Conservation (phyloP, 2,329 filamentous ascomycete species). For the Samsoniella hepiali region DNA sequence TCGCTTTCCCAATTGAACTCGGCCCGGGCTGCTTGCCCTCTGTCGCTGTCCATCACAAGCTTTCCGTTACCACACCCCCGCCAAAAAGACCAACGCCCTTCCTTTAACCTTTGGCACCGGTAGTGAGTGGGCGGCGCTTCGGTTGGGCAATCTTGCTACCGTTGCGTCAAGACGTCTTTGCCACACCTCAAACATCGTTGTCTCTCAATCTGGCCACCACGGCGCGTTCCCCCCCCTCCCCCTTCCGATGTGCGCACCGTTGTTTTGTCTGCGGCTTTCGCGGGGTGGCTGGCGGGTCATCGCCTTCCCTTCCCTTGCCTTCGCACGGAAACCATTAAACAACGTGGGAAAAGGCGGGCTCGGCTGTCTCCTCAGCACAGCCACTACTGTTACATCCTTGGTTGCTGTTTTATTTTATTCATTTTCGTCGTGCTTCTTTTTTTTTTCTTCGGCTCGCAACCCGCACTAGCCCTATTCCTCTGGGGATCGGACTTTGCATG, state of each 20-base stretch:
- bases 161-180: too few species aligned
- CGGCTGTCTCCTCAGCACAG: not conserved
- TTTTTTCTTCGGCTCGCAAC: not conserved
- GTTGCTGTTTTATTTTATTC: not conserved
- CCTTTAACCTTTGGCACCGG: too few species aligned
- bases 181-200: not conserved
- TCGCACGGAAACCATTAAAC: too few species aligned
- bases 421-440: not conserved
- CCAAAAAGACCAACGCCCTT: not conserved
- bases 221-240: too few species aligned
- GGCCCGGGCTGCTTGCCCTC: too few species aligned
- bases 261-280: constrained; percentile 6
- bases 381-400: too few species aligned
- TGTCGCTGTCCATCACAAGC: too few species aligned
- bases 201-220: not conserved
- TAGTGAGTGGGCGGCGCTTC: too few species aligned
- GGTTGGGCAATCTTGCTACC: too few species aligned
- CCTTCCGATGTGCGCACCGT: not conserved
- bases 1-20: too few species aligned
- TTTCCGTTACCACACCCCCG: too few species aligned
- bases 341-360: not conserved
- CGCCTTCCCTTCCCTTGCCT: not conserved
- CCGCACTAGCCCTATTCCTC: not conserved
- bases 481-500: constrained; percentile 8
- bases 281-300: constrained; percentile 1